Conservation (phyloP, 2,329 filamentous ascomycete species). For the Davidsoniella australis region DNA sequence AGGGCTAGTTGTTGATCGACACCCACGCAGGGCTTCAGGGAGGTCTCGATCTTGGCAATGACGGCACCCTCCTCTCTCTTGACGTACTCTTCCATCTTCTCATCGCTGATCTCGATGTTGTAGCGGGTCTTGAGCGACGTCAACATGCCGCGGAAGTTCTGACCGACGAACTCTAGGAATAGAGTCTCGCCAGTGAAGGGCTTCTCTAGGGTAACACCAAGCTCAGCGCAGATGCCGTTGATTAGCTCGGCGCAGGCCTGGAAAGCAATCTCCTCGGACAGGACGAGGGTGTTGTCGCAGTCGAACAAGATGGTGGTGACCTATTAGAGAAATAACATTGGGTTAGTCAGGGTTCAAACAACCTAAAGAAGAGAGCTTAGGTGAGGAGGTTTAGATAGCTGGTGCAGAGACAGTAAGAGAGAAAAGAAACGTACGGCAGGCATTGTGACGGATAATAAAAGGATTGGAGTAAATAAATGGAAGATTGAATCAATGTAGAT, state of each 20-base stretch:
- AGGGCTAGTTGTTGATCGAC: conserved; percentile 50
- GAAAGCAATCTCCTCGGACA: conserved; percentile 81
- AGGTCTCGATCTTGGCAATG: conserved; percentile 58
- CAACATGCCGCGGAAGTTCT: conserved; percentile 92
- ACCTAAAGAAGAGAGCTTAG: background rate
- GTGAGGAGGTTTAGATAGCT: background rate
- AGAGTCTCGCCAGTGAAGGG: conserved; percentile 65
- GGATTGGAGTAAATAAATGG: background rate
- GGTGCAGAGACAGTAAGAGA: background rate
- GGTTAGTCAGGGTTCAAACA: background rate
- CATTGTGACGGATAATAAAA: conserved; percentile 3
- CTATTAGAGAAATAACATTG: background rate
- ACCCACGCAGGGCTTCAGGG: conserved; percentile 50
- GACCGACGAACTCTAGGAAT: conserved; percentile 75
- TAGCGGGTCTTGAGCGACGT: conserved; percentile 56
- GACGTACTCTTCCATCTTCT: conserved; percentile 60
- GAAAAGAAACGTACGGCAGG: conserved; percentile 7
- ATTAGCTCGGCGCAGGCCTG: conserved; percentile 78
- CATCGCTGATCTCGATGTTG: conserved; percentile 49
- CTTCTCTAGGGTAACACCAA: conserved; percentile 33
- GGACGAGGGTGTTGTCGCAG: conserved; percentile 81
- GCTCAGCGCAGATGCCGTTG: conserved; percentile 63
- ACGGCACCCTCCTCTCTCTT: conserved; percentile 65
- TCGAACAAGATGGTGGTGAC: conserved; percentile 61
- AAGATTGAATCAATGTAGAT: background rate